phyloP scores from a whole-genome alignment of 1,139 yeast genomes.

The Fermentozyma sake region DNA sequence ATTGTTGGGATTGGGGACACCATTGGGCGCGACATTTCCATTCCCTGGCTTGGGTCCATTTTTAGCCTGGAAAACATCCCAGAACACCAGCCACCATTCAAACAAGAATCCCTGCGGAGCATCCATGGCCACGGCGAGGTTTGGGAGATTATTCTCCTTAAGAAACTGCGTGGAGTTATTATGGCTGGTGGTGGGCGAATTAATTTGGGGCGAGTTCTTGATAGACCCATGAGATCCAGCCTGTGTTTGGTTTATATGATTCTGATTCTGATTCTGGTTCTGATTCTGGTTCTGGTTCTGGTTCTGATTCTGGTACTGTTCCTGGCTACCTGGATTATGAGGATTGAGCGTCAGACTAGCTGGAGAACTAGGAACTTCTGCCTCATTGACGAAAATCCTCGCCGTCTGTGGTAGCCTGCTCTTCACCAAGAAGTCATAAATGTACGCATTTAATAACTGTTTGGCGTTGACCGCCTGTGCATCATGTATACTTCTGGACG shows the following conservation, averaged over 20 bases:
- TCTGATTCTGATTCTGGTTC: not conserved
- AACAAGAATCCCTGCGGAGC: slow-evolving; percentile 83
- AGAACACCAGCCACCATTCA: slow-evolving; percentile 96
- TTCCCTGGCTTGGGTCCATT: slow-evolving; percentile 25
- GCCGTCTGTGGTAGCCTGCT: slow-evolving; percentile 72
- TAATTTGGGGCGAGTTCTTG: slow-evolving; percentile 18
- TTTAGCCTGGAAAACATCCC: slow-evolving; percentile 89
- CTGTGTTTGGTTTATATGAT: slow-evolving; percentile 2
- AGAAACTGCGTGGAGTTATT: slow-evolving; percentile 27
- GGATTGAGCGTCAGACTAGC: not conserved
- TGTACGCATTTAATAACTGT: slow-evolving; percentile 75
- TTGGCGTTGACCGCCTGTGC: slow-evolving; percentile 52
- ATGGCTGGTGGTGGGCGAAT: slow-evolving; percentile 9
- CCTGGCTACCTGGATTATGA: not conserved
- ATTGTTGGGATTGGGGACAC: slow-evolving; percentile 14
- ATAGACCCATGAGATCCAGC: slow-evolving; percentile 7
- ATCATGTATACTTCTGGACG: slow-evolving; percentile 35
- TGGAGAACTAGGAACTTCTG: slow-evolving; percentile 44
- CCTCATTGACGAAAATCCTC: slow-evolving; percentile 65
- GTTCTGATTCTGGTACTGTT: not conserved
- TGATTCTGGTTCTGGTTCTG: not conserved
- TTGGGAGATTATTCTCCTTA: slow-evolving; percentile 48
- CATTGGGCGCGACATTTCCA: slow-evolving; percentile 47
- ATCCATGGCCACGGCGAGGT: slow-evolving; percentile 55
- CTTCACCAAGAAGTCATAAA: slow-evolving; percentile 80